Base-by-base conservation (phyloP, 169 alveolate genomes). In the Cryptosporidium baileyi region DNA sequence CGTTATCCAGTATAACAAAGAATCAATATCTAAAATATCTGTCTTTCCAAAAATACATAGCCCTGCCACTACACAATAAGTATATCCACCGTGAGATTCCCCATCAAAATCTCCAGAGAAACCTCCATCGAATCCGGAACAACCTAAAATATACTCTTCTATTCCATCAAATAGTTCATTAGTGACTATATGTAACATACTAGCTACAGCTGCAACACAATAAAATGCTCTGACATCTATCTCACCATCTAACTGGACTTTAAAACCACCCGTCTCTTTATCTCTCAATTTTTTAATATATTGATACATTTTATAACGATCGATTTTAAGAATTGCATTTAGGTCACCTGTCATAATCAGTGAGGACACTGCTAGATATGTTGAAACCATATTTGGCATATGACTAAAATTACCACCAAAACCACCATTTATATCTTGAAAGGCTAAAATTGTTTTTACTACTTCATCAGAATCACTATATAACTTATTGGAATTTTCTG, bases 61-160 rank as follows among this genome's bases (percentile, higher is more conserved):
- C 11, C 97, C 94, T 59, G 99, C 98, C n/a, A 95, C 90, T 15
- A 97, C 99, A 89, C 99, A 97, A 91, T 91, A 97, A 15, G 98
- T 94, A 90, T 95, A 97, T 7, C 99, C 99, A 11, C 98, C 99
- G 91, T 97, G 99, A 30, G 99, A 96, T 90, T 97, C 99, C 51
- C 96, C 96, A 81, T 54, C 91, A 9, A 97, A 97, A 59, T 93
- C 97, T 24, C 98, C 97, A 3, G 97, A 93, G 49, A 96, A 92
- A 9, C 99, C 99, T 28, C 99, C 99, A 88, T 97, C 99, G 85
- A 95, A 97, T 40, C 98, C 95, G 63, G 95, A 95, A 81, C 99
- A 96, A 8, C 92, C 80, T 7, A 93, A 88, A 30, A 97, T 92
- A 88, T 93, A 91, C 43, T 95, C 94, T 26, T 94, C 97, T 28